phyloP scores from a whole-genome alignment of 2,329 filamentous ascomycete genomes.

The Ceratocystis lukuohia region DNA sequence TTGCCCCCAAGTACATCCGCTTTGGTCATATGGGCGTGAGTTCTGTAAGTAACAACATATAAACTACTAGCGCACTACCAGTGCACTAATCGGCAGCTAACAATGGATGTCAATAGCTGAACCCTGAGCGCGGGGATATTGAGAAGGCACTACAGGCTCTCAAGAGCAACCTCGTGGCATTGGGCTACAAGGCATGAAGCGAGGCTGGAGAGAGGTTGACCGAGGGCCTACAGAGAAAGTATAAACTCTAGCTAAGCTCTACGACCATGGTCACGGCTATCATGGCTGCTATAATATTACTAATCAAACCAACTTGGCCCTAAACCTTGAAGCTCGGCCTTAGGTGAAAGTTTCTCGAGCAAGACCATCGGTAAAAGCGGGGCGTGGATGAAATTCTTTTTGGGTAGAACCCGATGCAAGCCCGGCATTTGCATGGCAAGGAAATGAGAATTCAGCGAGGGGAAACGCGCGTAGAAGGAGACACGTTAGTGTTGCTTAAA shows the following conservation, averaged over 20 bases:
- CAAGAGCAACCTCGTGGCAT: slow-evolving; percentile 59
- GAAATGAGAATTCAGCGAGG: background rate
- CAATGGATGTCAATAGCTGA: slow-evolving; percentile 36
- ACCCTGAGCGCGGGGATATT: slow-evolving; percentile 66
- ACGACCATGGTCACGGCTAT: too few relatives aligned
- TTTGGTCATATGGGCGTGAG: slow-evolving; percentile 98
- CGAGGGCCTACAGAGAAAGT: background rate
- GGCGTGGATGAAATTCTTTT: background rate
- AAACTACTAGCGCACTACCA: too few relatives aligned
- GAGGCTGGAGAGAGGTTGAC: slow-evolving; percentile 5
- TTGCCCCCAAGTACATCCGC: slow-evolving; percentile 82
- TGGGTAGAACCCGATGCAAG: background rate
- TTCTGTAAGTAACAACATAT: slow-evolving; percentile 42
- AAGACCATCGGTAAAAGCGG: slow-evolving; percentile 10
- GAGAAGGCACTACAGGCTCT: slow-evolving; percentile 71
- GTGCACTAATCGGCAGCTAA: background rate
- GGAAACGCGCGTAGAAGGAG: background rate
- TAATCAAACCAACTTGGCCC: background rate
- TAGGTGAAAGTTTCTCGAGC: slow-evolving; percentile 10
- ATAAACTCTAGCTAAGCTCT: slow-evolving; percentile 8
- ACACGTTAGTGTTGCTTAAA: background rate
- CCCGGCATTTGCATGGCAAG: background rate
- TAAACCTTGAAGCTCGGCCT: too few relatives aligned
- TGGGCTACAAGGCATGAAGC: slow-evolving; percentile 38
- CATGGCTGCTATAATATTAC: background rate